phyloP scores from a whole-genome alignment of 148 eudicot species.

The Diospyros kaki region DNA sequence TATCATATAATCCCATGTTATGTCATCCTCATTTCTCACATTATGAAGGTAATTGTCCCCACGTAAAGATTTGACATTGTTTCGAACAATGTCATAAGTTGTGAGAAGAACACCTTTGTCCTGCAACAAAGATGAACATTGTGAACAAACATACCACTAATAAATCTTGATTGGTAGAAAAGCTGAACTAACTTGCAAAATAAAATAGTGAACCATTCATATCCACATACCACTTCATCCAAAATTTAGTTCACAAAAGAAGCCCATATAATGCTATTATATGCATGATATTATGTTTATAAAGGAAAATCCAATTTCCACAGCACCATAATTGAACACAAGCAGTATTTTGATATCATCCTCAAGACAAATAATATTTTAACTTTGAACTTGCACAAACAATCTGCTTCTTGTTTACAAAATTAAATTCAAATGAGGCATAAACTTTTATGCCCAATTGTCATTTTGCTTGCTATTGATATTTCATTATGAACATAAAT shows the following conservation, averaged over 20 bases:
- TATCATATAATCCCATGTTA: constrained; percentile 90
- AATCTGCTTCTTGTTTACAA: neutral
- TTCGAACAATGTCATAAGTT: constrained; percentile 90
- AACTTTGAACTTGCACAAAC: neutral
- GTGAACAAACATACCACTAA: neutral
- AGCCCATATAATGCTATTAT: neutral
- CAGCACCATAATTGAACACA: neutral
- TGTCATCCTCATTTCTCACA: constrained; percentile 52
- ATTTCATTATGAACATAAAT: neutral
- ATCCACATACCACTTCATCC: neutral
- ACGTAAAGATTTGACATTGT: constrained; percentile 63
- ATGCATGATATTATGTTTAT: neutral
- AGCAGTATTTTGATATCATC: constrained; percentile 6
- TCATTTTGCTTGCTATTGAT: neutral
- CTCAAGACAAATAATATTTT: neutral
- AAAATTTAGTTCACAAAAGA: neutral
- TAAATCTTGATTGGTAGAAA: neutral
- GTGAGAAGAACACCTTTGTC: constrained; percentile 87
- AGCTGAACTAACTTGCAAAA: neutral
- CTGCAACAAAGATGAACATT: constrained; percentile 35
- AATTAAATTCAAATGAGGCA: constrained; percentile 5
- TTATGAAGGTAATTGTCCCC: constrained; percentile 42
- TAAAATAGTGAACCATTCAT: constrained; percentile 1
- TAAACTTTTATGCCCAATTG: neutral
- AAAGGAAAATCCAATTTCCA: neutral